Percentiles rank a stretch among this genome's conserved stretches.
Conservation (phyloP, 1,284 basidiomycete species). For the Ustilago shanxiensis region DNA sequence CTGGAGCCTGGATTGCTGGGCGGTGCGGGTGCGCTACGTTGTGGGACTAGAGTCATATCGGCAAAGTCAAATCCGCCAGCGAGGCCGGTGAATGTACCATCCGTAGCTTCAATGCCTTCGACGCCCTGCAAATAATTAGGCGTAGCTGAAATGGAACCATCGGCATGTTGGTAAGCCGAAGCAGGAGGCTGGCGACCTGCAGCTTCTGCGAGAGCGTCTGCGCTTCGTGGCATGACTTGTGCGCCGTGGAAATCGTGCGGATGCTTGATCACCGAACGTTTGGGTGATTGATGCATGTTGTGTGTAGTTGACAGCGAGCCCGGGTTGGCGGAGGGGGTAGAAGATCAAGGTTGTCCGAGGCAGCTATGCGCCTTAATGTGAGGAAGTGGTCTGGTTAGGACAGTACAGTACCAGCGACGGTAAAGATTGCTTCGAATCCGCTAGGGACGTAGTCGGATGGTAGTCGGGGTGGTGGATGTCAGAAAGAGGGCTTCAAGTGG, state of each 20-base stretch:
- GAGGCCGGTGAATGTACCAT: conserved; percentile 37
- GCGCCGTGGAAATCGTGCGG: conserved; percentile 64
- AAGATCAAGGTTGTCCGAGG: neutral
- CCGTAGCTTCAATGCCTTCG: conserved; percentile 36
- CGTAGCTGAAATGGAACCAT: conserved; percentile 23
- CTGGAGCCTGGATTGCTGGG: conserved; percentile 28
- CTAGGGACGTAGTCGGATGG: no score
- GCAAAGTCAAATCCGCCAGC: conserved; percentile 41
- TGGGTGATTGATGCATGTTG: conserved; percentile 54
- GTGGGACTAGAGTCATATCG: conserved; percentile 57
- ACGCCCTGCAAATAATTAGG: conserved; percentile 45
- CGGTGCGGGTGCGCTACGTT: conserved; percentile 62
- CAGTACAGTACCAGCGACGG: neutral
- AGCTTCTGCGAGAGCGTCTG: conserved; percentile 49
- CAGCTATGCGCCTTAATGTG: no score
- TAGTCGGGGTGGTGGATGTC: neutral
- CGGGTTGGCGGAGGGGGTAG: neutral
- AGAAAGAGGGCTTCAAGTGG: neutral
- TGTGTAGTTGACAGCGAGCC: neutral
- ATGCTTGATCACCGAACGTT: conserved; percentile 63
- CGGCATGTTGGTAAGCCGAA: conserved; percentile 15
- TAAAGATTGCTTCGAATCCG: neutral
- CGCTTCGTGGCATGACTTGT: conserved; percentile 49
- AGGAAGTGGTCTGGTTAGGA: no score
- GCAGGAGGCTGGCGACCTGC: conserved; percentile 7